Percentiles rank a stretch among this genome's conserved stretches.
phyloP scores from a whole-genome alignment of 495 filamentous ascomycete species.

The Penicillium roqueforti region DNA sequence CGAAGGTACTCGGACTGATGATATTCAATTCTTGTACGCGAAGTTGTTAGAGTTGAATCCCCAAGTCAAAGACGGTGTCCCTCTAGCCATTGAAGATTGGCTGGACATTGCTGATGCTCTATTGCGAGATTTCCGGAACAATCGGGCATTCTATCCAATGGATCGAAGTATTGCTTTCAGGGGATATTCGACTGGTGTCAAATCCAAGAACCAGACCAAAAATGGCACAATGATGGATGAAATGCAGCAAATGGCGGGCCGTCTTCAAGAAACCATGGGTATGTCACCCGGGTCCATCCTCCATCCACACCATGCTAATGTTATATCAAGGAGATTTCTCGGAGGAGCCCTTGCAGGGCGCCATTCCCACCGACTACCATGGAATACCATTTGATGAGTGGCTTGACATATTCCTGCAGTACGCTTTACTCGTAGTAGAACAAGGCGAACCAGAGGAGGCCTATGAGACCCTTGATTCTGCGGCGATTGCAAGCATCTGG shows the following conservation, averaged over 20 bases:
- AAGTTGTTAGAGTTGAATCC: constrained; percentile 52
- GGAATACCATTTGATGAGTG: constrained; percentile 76
- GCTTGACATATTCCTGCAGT: constrained; percentile 88
- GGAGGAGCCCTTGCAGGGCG: constrained; percentile 29
- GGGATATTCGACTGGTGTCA: constrained; percentile 53
- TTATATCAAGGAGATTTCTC: constrained; percentile 12
- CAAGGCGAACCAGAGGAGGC: constrained; percentile 55
- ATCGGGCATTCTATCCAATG: constrained; percentile 71
- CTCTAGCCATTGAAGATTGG: constrained; percentile 58
- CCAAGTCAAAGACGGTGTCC: constrained; percentile 47
- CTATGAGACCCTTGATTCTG: constrained; percentile 71
- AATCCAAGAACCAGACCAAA: constrained; percentile 37
- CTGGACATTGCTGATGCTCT: constrained; percentile 70
- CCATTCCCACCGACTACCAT: constrained; percentile 62
- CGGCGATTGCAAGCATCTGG: constrained; percentile 74
- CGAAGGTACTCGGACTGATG: constrained; percentile 44
- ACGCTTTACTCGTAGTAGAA: constrained; percentile 68
- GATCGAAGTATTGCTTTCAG: constrained; percentile 66
- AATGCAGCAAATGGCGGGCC: constrained; percentile 62
- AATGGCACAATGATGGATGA: constrained; percentile 46
- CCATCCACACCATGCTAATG: constrained; percentile 11
- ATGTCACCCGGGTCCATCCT: constrained; percentile 23
- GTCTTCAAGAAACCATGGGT: constrained; percentile 55
- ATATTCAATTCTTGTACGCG: constrained; percentile 54
- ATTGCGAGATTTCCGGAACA: constrained; percentile 73